phyloP scores from a whole-genome alignment of 2,329 filamentous ascomycete species.

The Aspergillus eucalypticola region DNA sequence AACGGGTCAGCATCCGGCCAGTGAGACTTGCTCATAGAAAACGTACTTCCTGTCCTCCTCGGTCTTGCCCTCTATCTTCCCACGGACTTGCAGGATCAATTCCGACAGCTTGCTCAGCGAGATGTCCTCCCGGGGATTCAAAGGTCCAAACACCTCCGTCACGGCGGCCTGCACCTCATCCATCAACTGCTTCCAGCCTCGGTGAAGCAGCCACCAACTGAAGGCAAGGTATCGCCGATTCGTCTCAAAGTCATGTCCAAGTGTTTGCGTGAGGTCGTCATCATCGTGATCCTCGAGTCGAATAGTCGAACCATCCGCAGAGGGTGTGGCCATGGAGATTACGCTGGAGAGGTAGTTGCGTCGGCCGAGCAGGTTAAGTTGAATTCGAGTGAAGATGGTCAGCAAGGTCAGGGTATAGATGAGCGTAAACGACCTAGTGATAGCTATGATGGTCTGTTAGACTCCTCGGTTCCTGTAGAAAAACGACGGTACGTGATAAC shows the following conservation, averaged over 20 bases:
- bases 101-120: conserved; percentile 77
- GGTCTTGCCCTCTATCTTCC: conserved; percentile 75
- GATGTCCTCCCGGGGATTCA: conserved; percentile 87
- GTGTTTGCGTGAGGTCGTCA: conserved; percentile 81
- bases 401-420: conserved; percentile 89
- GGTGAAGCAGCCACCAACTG: conserved; percentile 96
- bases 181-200: conserved; percentile 82
- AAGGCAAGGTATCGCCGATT: conserved; percentile 94
- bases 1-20: conserved; percentile 13
- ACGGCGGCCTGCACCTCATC: conserved; percentile 81
- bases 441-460: conserved; percentile 57
- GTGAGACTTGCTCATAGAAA: neutral
- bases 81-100: conserved; percentile 79
- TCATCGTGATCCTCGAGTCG: conserved; percentile 92
- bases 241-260: conserved; percentile 92
- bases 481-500: neutral
- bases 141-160: conserved; percentile 80
- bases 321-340: conserved; percentile 79
- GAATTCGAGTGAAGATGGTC: conserved; percentile 87
- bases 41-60: conserved; percentile 61
- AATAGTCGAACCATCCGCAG: conserved; percentile 71
- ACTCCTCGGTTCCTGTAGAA: neutral
- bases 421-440: conserved; percentile 86
- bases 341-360: conserved; percentile 96
- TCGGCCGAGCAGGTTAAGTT: conserved; percentile 93